Percentiles rank a stretch among this genome's conserved stretches.
phyloP scores from a whole-genome alignment of 306 rosid genomes.

The Alnus glutinosa region DNA sequence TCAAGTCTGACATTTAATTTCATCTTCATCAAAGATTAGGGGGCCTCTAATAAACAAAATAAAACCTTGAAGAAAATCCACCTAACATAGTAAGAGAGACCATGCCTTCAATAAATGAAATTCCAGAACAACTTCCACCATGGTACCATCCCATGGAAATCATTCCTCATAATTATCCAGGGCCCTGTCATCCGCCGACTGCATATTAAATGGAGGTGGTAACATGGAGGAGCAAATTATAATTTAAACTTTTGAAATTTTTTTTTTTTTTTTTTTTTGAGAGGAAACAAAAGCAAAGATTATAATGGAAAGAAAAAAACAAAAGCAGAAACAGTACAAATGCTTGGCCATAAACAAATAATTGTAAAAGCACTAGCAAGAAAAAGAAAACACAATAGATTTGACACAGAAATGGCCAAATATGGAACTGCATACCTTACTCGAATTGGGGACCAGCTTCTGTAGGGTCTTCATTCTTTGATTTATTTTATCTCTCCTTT shows the following conservation, averaged over 20 bases:
- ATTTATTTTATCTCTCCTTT: slow-evolving; percentile 97
- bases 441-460: slow-evolving; percentile 97
- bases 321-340: no score
- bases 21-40: neutral
- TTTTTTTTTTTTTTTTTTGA: no score
- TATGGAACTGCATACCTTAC: slow-evolving; percentile 68
- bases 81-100: neutral
- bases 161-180: neutral
- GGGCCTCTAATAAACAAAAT: neutral
- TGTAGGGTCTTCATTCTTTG: slow-evolving; percentile 95
- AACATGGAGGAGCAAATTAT: no score
- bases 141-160: neutral
- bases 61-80: neutral
- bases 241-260: no score
- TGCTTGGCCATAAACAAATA: neutral
- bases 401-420: slow-evolving; percentile 20
- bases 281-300: no score
- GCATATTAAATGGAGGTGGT: no score
- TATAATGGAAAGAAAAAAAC: no score
- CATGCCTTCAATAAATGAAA: neutral
- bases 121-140: neutral
- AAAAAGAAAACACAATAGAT: slow-evolving; percentile 1
- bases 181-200: neutral
- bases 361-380: neutral
- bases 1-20: neutral